Base-by-base conservation (phyloP, 805 yeast species). In the Saccharomycopsis lassenensis region DNA sequence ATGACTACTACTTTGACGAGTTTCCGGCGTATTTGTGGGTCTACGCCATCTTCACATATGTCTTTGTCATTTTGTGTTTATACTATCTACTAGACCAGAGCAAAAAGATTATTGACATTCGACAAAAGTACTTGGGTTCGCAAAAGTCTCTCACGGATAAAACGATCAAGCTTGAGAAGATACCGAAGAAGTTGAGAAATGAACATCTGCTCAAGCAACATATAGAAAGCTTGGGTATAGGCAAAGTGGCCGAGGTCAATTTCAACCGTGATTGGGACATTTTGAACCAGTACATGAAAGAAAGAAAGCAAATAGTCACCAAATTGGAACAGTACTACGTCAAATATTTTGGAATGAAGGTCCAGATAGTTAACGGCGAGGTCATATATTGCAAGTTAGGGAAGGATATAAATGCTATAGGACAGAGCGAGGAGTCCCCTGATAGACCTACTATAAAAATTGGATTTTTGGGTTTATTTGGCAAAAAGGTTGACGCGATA, bases 261-360 rank as follows among this genome's bases (percentile, higher is more conserved):
- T 15, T 41, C 43, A 38, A 36, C 19, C 29, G 35, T 10, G 37
- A 44, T 28, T 41, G 44, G 44, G 46, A 35, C 10, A 26, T 32
- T 10, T 39, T 44, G 17, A 43, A 45, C 25, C 35, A 32, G 24
- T 40, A 27, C 26, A 33, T 42, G 29, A 39, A 36, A 30, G 44
- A 71, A 43, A 65, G 96, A 29, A 60, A 66, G 22, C 46, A 52
- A 12, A 58, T 81, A 3, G 48, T 87, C 4, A 55, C 62, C 18
- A 64, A 64, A 36, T 57, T 85, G 10, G 97, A 89, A 56, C 59
- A 62, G 5, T 67, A 67, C 32, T 83, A 91, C 87, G 71, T 83
- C 2, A 65, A 63, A 30, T 81, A 77, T 52, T 58, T 82, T 36
- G 76, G 77, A 8, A 14, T 36, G 6, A 37, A 36, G 15, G 26